phyloP scores from a whole-genome alignment of 306 rosid genomes.

The Cicer arietinum region DNA sequence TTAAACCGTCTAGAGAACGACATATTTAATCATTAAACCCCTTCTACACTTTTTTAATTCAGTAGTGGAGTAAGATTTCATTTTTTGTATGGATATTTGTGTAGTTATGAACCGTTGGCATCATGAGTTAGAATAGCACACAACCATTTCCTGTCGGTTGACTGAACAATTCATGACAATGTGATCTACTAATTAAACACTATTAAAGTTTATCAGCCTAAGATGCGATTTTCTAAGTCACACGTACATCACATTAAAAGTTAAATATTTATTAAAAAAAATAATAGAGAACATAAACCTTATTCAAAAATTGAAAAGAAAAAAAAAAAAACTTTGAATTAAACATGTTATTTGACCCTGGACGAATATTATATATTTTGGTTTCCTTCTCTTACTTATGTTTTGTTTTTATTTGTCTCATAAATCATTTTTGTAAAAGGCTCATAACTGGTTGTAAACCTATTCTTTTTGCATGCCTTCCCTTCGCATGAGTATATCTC shows the following conservation, averaged over 20 bases:
- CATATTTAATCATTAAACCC: slow-evolving; percentile 10
- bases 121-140: slow-evolving; percentile 43
- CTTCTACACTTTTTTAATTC: background rate
- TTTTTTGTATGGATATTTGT: slow-evolving; percentile 30
- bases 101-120: slow-evolving; percentile 39
- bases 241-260: slow-evolving; percentile 30
- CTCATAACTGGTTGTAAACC: too few relatives aligned
- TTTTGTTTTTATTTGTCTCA: too few relatives aligned
- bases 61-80: slow-evolving; percentile 21
- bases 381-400: too few relatives aligned
- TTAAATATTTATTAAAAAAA: background rate
- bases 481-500: too few relatives aligned
- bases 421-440: too few relatives aligned
- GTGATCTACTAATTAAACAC: slow-evolving; percentile 4
- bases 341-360: too few relatives aligned
- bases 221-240: slow-evolving; percentile 43
- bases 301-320: too few relatives aligned
- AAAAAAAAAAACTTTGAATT: too few relatives aligned
- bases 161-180: slow-evolving; percentile 26
- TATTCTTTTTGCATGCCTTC: too few relatives aligned
- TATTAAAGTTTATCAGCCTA: background rate
- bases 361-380: too few relatives aligned
- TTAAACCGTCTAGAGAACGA: slow-evolving; percentile 5
- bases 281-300: background rate
- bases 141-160: slow-evolving; percentile 47